Base-by-base conservation (phyloP, 2,329 filamentous ascomycete genomes). In the Trichoderma sp. region DNA sequence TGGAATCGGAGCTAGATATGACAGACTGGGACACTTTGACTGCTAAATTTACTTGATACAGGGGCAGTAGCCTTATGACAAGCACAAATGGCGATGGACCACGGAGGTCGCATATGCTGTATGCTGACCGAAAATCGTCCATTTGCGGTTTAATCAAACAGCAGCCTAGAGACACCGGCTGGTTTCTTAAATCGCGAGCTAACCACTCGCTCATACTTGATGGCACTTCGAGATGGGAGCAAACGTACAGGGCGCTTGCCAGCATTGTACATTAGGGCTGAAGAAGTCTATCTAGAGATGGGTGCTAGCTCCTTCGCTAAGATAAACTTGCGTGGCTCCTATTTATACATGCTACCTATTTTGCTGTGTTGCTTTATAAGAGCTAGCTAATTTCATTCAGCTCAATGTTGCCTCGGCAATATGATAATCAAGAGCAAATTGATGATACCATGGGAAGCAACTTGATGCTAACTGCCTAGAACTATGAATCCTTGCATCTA, bases 401-500 rank as follows among this genome's bases (percentile, higher is more conserved):
- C 8, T 10, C 8, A 21, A 49, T 11, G n/a, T 4, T 49, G 21
- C 43, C 8, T 21, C 7, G 43, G n/a, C 43, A 21, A 3, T 49
- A 24, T 49, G 47, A 21, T 5, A 49, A 13, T 10, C n/a, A 49
- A 24, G 3, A 3, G 3, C n/a, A 11, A 5, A 10, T 47, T 47
- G n/a, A 21, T 47, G 7, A 10, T 55, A 19, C n/a, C 19, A 16
- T 19, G 8, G 13, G 21, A 43, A 16, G 43, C 7, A n/a, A 5
- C 11, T 10, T 24, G n/a, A 49, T 21, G 21, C 13, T 49, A 3
- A 49, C 10, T 49, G 47, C 5, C 43, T 49, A 4, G 11, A 7
- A n/a, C 6, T n/a, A n/a, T n/a, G 1, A 4, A 43, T 6, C 1
- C n/a, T 4, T 8, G 4, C 4, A 0, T 19, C 7, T n/a, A 8